These are phyloP conservation scores for Setaria italica DNA, from an alignment of 202 grass and related monocot species.

Conservation along the genomic window DNA sequence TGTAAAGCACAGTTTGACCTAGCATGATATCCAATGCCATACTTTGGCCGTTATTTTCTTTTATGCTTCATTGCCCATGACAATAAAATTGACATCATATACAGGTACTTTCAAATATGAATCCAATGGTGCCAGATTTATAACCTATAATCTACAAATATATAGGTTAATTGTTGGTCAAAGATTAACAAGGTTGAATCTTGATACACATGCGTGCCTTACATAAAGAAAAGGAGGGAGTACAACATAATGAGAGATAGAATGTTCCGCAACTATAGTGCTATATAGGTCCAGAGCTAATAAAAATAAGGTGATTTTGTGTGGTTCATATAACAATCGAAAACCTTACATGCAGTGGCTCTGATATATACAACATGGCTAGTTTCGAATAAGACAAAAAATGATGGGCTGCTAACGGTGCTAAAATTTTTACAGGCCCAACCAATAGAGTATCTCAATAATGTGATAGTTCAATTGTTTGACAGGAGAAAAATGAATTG, in stretches of 20 bases:
- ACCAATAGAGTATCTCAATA: slow-evolving; percentile 11
- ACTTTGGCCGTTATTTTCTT: neutral
- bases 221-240: neutral
- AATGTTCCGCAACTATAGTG: slow-evolving; percentile 15
- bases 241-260: slow-evolving; percentile 10
- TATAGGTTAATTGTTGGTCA: neutral
- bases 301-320: slow-evolving; percentile 10
- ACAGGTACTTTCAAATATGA: neutral
- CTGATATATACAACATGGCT: slow-evolving; percentile 1
- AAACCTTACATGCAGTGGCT: neutral
- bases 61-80: neutral
- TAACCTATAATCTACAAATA: neutral
- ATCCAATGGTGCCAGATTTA: neutral
- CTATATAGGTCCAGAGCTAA: slow-evolving; percentile 32
- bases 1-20: neutral
- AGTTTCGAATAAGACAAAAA: neutral
- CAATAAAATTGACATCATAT: neutral
- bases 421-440: neutral
- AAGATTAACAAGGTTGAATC: neutral
- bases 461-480: slow-evolving; percentile 24
- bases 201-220: neutral
- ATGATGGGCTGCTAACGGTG: neutral
- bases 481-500: slow-evolving; percentile 30
- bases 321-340: slow-evolving; percentile 2
- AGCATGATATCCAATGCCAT: neutral